Evolutionary conservation across 331 rosid genomes (phyloP).

Genomic region (Pyracantha coccinea): DNA sequence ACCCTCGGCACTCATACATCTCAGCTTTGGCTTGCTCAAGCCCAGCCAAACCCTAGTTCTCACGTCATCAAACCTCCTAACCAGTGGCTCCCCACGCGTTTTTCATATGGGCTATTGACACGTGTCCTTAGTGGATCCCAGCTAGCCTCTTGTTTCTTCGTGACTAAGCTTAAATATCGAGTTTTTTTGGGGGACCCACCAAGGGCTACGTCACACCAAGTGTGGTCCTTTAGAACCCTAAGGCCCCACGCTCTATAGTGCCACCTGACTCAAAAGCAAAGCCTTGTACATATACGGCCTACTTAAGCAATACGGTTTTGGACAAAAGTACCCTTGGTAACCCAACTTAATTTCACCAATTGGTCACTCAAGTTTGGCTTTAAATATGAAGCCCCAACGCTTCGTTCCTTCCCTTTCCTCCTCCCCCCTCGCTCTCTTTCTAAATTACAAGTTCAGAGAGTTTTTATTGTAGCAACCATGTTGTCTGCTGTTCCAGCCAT

Average conservation of each 20-base stretch:
- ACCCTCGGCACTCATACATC: background rate
- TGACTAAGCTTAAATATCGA: slow-evolving; percentile 38
- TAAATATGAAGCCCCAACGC: slow-evolving; percentile 53
- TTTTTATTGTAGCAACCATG: background rate
- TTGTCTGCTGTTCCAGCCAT: slow-evolving; percentile 30
- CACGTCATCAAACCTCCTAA: slow-evolving; percentile 17
- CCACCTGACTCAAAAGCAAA: slow-evolving; percentile 76
- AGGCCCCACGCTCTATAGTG: slow-evolving; percentile 42
- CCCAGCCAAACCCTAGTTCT: background rate
- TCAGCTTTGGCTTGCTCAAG: background rate
- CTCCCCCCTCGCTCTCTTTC: slow-evolving; percentile 34
- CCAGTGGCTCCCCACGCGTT: slow-evolving; percentile 20
- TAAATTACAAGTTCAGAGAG: background rate
- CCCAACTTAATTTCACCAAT: background rate
- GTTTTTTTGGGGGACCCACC: slow-evolving; percentile 34
- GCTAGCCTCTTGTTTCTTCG: slow-evolving; percentile 32
- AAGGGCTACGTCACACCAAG: slow-evolving; percentile 16
- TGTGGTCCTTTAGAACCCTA: background rate
- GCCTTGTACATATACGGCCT: slow-evolving; percentile 2
- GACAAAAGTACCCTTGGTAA: slow-evolving; percentile 32
- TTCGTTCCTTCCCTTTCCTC: slow-evolving; percentile 80
- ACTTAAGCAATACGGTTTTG: rapidly evolving
- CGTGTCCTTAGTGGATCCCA: slow-evolving; percentile 20
- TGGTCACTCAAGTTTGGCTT: background rate
- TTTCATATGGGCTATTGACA: background rate